phyloP scores from a whole-genome alignment of 176 grass and related monocot species.

The Musa beccarii region DNA sequence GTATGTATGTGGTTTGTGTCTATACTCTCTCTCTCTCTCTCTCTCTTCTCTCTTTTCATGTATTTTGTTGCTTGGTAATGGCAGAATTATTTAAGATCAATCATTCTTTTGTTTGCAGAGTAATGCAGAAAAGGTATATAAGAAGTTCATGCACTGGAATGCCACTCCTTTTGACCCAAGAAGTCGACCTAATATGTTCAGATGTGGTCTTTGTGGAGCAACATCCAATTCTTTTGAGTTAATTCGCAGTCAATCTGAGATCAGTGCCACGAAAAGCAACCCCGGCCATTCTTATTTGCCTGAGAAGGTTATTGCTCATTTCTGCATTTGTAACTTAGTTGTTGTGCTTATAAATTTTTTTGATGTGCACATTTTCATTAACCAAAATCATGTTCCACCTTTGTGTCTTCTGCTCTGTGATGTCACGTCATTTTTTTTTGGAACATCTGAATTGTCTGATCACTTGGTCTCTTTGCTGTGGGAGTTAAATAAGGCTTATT shows the following conservation, averaged over 20 bases:
- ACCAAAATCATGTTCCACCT: not conserved
- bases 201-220: conserved; percentile 71
- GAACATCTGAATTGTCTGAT: not conserved
- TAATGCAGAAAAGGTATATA: conserved; percentile 61
- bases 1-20: not conserved
- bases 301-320: conserved; percentile 35
- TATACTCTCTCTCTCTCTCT: not conserved
- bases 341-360: not conserved
- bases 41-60: no score
- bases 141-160: conserved; percentile 57
- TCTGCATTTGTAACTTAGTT: conserved; percentile 9
- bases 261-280: conserved; percentile 32
- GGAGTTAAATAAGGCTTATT: not conserved
- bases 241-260: conserved; percentile 38
- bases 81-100: not conserved
- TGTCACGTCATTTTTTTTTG: not conserved
- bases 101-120: conserved; percentile 45
- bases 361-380: not conserved
- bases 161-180: conserved; percentile 31
- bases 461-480: not conserved
- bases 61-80: not conserved
- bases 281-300: conserved; percentile 22
- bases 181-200: conserved; percentile 32
- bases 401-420: not conserved
- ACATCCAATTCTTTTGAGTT: conserved; percentile 59